Conservation (phyloP, 2,329 filamentous ascomycete species). For the Ophiostoma triangulosporum region DNA sequence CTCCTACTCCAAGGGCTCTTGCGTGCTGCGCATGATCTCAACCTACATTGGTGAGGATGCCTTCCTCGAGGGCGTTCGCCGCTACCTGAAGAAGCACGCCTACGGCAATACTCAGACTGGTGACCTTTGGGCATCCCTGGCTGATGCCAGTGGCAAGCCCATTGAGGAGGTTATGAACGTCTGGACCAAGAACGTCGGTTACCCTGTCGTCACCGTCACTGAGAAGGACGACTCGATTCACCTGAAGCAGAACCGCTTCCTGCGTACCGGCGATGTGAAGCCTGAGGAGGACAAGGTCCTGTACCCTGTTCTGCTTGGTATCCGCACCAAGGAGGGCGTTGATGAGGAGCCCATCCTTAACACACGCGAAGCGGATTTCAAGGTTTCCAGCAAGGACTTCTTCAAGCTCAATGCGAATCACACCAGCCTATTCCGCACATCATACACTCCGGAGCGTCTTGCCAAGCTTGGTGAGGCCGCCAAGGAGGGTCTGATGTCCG, state of each 20-base stretch:
- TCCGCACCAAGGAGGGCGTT: conserved; percentile 73
- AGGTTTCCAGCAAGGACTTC: conserved; percentile 69
- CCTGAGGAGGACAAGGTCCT: conserved; percentile 81
- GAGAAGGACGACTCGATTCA: conserved; percentile 63
- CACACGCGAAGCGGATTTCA: conserved; percentile 62
- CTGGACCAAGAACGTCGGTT: conserved; percentile 95
- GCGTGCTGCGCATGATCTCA: conserved; percentile 92
- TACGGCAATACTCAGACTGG: conserved; percentile 88
- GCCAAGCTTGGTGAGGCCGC: conserved; percentile 80
- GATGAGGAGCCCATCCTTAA: conserved; percentile 59
- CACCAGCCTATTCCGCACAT: conserved; percentile 81
- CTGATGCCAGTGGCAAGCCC: conserved; percentile 80
- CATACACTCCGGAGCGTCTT: conserved; percentile 71
- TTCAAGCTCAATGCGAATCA: conserved; percentile 97
- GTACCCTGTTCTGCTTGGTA: conserved; percentile 78
- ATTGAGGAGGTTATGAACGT: conserved; percentile 84
- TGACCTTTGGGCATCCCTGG: conserved; percentile 80
- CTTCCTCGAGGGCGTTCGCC: conserved; percentile 83
- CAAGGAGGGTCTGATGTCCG: conserved; percentile 63
- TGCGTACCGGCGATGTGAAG: conserved; percentile 84
- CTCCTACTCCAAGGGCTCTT: conserved; percentile 93
- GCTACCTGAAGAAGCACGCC: conserved; percentile 91
- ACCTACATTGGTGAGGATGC: conserved; percentile 85
- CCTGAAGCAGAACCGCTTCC: conserved; percentile 88
- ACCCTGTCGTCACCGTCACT: conserved; percentile 77